phyloP scores from a whole-genome alignment of 1,284 basidiomycete genomes.

The Puccinia triticina region DNA sequence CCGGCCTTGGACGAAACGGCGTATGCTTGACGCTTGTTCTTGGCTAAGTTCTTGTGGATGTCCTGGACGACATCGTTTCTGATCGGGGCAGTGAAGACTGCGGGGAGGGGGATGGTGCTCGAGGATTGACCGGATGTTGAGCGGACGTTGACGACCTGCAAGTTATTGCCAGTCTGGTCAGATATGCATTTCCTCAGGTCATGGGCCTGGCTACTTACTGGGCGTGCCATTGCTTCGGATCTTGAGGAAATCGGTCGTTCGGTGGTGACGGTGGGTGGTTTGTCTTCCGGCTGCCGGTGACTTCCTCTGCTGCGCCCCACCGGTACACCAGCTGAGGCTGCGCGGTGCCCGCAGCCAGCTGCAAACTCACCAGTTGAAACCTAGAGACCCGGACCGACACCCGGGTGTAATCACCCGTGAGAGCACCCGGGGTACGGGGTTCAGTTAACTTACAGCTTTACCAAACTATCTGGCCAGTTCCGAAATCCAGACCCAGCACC shows the following conservation, averaged over 20 bases:
- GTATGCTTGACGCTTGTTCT: constrained; percentile 98
- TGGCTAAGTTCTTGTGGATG: constrained; percentile 98
- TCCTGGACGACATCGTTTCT: constrained; percentile 96
- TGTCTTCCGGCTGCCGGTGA: background rate
- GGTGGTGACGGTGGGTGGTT: background rate
- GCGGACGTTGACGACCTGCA: constrained; percentile 47
- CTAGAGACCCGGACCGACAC: too few relatives aligned
- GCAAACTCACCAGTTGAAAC: too few relatives aligned
- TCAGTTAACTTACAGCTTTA: too few relatives aligned
- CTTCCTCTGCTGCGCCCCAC: background rate
- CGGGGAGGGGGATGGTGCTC: constrained; percentile 87
- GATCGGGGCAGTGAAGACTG: constrained; percentile 97
- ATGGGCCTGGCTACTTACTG: background rate
- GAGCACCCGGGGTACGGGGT: too few relatives aligned
- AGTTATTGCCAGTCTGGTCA: background rate
- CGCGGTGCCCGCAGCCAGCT: too few relatives aligned
- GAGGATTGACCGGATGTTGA: constrained; percentile 63
- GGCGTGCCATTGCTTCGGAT: constrained; percentile 19
- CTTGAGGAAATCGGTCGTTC: constrained; percentile 4
- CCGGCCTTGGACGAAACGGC: constrained; percentile 96
- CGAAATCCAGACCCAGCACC: too few relatives aligned
- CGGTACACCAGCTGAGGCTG: background rate
- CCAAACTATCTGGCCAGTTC: too few relatives aligned
- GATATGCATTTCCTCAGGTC: background rate
- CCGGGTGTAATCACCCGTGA: too few relatives aligned